phyloP scores from a whole-genome alignment of 371 early-diverging fungal species.

The Mucor sp. region DNA sequence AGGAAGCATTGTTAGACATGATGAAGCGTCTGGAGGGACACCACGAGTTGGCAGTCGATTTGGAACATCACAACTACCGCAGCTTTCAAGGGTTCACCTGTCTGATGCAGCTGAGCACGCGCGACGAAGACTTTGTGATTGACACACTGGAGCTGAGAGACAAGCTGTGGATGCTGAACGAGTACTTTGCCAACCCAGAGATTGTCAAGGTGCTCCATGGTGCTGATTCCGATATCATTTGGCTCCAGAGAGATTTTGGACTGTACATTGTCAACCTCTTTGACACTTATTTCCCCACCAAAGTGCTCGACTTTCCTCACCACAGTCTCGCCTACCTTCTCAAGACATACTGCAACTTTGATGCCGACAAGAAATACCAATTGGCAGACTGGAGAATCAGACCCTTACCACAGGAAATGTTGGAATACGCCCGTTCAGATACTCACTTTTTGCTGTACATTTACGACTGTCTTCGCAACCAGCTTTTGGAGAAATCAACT shows the following conservation, averaged over 20 bases:
- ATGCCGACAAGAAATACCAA: conserved; percentile 93
- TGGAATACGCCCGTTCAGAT: conserved; percentile 91
- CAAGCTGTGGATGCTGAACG: conserved; percentile 77
- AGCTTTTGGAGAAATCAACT: conserved; percentile 63
- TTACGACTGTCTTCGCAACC: conserved; percentile 89
- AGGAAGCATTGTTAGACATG: conserved; percentile 65
- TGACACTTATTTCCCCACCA: conserved; percentile 95
- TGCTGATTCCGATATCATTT: conserved; percentile 93
- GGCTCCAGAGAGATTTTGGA: conserved; percentile 98
- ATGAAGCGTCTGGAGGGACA: conserved; percentile 59
- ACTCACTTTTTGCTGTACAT: conserved; percentile 96
- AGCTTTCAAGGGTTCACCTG: conserved; percentile 95
- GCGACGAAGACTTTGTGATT: conserved; percentile 88
- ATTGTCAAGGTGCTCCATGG: conserved; percentile 96
- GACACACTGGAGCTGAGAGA: conserved; percentile 89
- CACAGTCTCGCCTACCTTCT: conserved; percentile 88
- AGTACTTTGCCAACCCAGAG: conserved; percentile 83
- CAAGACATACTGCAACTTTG: conserved; percentile 74
- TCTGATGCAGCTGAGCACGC: conserved; percentile 92
- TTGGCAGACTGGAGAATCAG: conserved; percentile 97
- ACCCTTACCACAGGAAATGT: conserved; percentile 91
- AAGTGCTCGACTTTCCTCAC: conserved; percentile 68
- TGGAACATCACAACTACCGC: conserved; percentile 94
- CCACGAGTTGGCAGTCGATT: conserved; percentile 89
- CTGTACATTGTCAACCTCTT: conserved; percentile 94